Evolutionary conservation across 2,329 filamentous ascomycete genomes (phyloP).

Genomic region (Colletotrichum truncatum): DNA sequence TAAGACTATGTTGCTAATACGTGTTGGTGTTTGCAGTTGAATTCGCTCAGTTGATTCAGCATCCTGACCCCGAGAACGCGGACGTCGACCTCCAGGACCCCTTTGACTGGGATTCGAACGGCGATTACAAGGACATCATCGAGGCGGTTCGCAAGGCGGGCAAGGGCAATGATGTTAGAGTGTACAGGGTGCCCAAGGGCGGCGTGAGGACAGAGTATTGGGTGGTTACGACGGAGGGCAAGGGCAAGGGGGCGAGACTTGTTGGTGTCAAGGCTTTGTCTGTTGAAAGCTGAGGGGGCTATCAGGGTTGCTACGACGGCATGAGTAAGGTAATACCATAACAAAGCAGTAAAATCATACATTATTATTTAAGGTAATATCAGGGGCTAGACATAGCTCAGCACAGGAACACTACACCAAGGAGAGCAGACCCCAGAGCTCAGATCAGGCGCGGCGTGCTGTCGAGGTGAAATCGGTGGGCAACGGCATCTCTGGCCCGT

Average conservation of each 20-base stretch:
- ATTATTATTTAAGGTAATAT: too few species aligned
- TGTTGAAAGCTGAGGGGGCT: slow-evolving; percentile 70
- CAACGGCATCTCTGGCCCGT: too few species aligned
- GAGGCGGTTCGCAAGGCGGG: slow-evolving; percentile 74
- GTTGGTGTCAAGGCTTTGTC: slow-evolving; percentile 83
- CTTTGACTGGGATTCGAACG: slow-evolving; percentile 76
- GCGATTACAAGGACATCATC: slow-evolving; percentile 74
- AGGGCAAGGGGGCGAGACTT: slow-evolving; percentile 66
- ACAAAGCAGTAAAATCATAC: too few species aligned
- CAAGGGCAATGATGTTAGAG: slow-evolving; percentile 73
- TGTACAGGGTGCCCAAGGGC: slow-evolving; percentile 76
- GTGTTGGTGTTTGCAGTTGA: slow-evolving; percentile 45
- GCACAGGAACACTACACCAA: too few species aligned
- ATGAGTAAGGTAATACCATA: too few species aligned
- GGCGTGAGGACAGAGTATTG: slow-evolving; percentile 80
- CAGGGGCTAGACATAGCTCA: too few species aligned
- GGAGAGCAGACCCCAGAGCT: too few species aligned
- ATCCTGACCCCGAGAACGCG: slow-evolving; percentile 60
- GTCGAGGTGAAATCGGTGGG: too few species aligned
- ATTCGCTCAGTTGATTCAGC: slow-evolving; percentile 74
- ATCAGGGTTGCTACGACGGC: not conserved
- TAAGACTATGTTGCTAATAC: not conserved
- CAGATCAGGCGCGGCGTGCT: too few species aligned
- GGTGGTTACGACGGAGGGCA: slow-evolving; percentile 72
- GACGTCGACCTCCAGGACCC: slow-evolving; percentile 73